Evolutionary conservation across 2,329 filamentous ascomycete species (phyloP), one percentile per base, ranked within the genome.

Genomic region (Trichoderma koningii): DNA sequence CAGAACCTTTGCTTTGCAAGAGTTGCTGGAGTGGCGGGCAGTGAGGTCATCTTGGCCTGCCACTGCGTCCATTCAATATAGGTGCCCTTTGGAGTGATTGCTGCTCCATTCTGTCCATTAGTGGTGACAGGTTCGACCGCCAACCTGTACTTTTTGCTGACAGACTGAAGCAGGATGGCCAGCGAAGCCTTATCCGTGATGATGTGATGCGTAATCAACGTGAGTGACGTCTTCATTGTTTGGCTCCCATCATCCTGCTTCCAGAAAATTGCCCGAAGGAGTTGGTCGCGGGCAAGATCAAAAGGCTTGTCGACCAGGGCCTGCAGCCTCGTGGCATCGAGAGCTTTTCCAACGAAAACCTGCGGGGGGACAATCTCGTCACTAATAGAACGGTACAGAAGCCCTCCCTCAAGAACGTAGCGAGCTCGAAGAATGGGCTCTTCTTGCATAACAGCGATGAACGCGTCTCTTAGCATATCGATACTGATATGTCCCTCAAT

Each of bases 341-440:
- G 30, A 17, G 55, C 30, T 5, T 19, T 7, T 5, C 41, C 55
- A 2, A 19, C 9, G 19, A 57, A 57, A 34, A 57, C 7, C 4
- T 38, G 19, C 5, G 55, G 42, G 7, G 42, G n/a, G 9, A 12
- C 30, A 17, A 47, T 12, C 14, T 57, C 7, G 21, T 57, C 55
- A 19, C 55, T 57, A 5, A 57, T 7, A 19, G 15, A 23, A 6
- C 55, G 55, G n/a, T 47, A 38, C 21, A 48, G 21, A 17, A 19
- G 17, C 42, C 55, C 55, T 23, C 38, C 28, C 17, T 47, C 17
- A 2, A 57, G 42, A 28, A 57, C 55, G 19, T 57, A 57, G 42
- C 42, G 55, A 1, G 55, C 55, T 21, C 55, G 55, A 38, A 57
- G 55, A 57, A 57, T 57, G 15, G 55, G 55, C 7, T 57, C 21